Evolutionary conservation across 176 grass and related monocot species (phyloP).

Genomic region (Secale cereale): DNA sequence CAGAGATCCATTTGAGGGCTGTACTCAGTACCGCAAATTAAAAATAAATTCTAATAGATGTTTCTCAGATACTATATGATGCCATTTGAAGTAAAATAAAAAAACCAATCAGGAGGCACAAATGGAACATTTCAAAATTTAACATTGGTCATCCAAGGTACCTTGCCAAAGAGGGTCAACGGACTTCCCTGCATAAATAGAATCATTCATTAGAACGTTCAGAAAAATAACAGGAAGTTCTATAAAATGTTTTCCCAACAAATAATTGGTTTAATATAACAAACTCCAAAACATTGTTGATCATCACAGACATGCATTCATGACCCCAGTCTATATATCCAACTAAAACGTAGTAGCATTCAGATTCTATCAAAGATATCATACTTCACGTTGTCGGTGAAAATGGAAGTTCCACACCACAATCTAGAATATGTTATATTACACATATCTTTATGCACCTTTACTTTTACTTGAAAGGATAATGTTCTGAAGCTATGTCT

Average conservation of each 20-base stretch:
- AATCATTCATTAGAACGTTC: constrained; percentile 21
- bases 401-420: too few relatives aligned
- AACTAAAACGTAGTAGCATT: not conserved
- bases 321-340: not conserved
- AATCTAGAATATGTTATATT: too few relatives aligned
- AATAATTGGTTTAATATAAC: not conserved
- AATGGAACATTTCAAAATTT: not conserved
- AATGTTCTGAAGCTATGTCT: too few relatives aligned
- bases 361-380: not conserved
- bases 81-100: not conserved
- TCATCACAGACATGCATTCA: not conserved
- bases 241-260: not conserved
- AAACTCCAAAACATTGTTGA: not conserved
- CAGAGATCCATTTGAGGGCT: not conserved
- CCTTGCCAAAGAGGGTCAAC: constrained; percentile 47
- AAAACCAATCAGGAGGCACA: not conserved
- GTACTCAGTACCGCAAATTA: not conserved
- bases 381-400: too few relatives aligned
- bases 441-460: too few relatives aligned
- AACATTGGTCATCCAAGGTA: not conserved
- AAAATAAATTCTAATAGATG: not conserved
- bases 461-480: too few relatives aligned
- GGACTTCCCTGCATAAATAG: constrained; percentile 37
- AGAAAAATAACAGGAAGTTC: not conserved
- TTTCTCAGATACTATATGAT: not conserved